Evolutionary conservation across 2,329 filamentous ascomycete genomes (phyloP).

Genomic region (Dothistroma septosporum): DNA sequence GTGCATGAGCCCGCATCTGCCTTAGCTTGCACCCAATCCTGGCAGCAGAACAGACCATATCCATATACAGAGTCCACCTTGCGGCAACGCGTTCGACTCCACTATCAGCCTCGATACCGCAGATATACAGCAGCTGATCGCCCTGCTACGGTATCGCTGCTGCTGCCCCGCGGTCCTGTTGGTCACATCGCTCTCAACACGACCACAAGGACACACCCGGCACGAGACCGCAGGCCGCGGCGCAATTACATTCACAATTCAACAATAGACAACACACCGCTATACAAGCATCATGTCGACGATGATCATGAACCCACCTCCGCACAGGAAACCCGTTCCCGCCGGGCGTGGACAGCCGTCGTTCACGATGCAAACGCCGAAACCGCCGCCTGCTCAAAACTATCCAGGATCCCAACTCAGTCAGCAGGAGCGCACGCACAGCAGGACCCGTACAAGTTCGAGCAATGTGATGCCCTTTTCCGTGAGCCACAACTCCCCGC

Average conservation of each 20-base stretch:
- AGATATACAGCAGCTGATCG: slow-evolving; percentile 2
- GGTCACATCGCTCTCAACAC: neutral
- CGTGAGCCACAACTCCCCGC: slow-evolving; percentile 23
- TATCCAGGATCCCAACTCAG: slow-evolving; percentile 1
- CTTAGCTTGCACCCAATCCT: neutral
- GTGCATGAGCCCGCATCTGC: slow-evolving; percentile 3
- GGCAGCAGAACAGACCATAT: neutral
- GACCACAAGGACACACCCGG: neutral
- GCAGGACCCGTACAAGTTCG: slow-evolving; percentile 41
- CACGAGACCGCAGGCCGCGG: neutral
- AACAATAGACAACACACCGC: neutral
- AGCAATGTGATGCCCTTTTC: slow-evolving; percentile 24
- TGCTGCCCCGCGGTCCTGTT: neutral
- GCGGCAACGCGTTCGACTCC: slow-evolving; percentile 1
- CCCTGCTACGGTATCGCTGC: neutral
- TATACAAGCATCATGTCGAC: slow-evolving; percentile 8
- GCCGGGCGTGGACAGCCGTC: neutral
- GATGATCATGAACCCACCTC: slow-evolving; percentile 6
- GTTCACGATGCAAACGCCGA: slow-evolving; percentile 12
- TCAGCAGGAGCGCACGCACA: slow-evolving; percentile 37
- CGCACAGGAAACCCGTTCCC: slow-evolving; percentile 11
- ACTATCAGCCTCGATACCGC: neutral
- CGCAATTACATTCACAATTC: neutral
- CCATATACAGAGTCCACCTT: neutral
- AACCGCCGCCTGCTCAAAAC: slow-evolving; percentile 12